Evolutionary conservation across 2,329 filamentous ascomycete genomes (phyloP).

Genomic region (Pseudogymnoascus destructans): DNA sequence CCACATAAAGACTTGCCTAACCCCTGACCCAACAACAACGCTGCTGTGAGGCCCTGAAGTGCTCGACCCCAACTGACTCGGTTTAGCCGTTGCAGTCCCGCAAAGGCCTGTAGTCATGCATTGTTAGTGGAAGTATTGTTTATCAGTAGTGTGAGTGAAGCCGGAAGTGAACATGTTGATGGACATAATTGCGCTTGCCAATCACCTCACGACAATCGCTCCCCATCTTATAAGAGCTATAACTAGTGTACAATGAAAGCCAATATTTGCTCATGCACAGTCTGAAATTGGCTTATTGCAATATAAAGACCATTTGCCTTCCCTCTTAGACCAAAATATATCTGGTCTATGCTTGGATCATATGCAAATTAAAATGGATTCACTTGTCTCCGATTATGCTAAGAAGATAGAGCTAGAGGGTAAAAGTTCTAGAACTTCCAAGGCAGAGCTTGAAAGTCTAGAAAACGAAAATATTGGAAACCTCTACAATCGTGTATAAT

Average conservation of each 20-base stretch:
- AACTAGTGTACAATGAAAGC: not conserved
- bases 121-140: not conserved
- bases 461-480: too few species aligned
- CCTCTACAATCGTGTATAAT: too few species aligned
- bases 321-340: too few species aligned
- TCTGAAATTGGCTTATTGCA: too few species aligned
- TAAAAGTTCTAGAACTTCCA: too few species aligned
- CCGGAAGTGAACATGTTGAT: not conserved
- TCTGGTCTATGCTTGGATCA: too few species aligned
- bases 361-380: too few species aligned
- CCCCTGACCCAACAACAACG: not conserved
- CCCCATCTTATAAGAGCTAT: not conserved
- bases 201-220: not conserved
- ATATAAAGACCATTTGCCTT: too few species aligned
- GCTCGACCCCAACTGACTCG: not conserved
- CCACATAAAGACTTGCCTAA: not conserved
- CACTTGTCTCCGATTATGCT: too few species aligned
- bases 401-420: too few species aligned
- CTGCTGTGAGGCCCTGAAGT: not conserved
- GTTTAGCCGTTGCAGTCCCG: not conserved
- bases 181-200: not conserved
- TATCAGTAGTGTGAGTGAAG: not conserved
- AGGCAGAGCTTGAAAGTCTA: too few species aligned
- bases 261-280: too few species aligned
- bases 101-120: not conserved